Evolutionary conservation across 202 grass and related monocot genomes (phyloP).

Genomic region (Elaeis oleifera): DNA sequence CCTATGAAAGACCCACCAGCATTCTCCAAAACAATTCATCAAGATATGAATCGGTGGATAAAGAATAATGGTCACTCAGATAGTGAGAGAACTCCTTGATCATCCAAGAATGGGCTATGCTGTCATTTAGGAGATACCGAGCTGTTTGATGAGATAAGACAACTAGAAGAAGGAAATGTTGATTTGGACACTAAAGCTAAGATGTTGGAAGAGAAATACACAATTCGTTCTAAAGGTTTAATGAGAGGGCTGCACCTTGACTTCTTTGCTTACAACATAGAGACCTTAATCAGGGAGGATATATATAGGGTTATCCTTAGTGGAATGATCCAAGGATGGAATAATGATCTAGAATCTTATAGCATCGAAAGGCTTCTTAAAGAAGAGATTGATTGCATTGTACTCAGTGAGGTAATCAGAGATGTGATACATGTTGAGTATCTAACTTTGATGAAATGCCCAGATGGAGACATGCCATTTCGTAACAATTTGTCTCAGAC

Average conservation of each 20-base stretch:
- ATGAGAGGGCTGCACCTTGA: background rate
- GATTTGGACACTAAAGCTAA: slow-evolving; percentile 19
- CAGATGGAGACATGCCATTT: no score
- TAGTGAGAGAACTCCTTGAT: background rate
- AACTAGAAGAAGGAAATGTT: slow-evolving; percentile 22
- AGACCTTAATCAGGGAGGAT: slow-evolving; percentile 19
- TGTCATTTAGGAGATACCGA: slow-evolving; percentile 4
- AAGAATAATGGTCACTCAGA: background rate
- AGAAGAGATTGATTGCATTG: no score
- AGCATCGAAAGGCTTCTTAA: no score
- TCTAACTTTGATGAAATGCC: no score
- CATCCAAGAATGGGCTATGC: background rate
- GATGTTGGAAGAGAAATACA: slow-evolving; percentile 11
- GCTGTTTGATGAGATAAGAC: slow-evolving; percentile 12
- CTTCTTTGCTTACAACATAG: slow-evolving; percentile 12
- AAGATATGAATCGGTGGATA: slow-evolving; percentile 1
- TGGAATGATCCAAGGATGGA: slow-evolving; percentile 23
- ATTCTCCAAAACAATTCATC: background rate
- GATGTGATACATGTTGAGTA: no score
- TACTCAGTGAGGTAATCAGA: no score
- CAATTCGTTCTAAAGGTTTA: slow-evolving; percentile 10
- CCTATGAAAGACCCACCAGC: no score
- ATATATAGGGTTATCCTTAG: slow-evolving; percentile 16
- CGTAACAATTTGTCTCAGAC: no score
- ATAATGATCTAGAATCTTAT: slow-evolving; percentile 1